Conservation (phyloP, 169 alveolate species). For the Eimeria sp. region DNA sequence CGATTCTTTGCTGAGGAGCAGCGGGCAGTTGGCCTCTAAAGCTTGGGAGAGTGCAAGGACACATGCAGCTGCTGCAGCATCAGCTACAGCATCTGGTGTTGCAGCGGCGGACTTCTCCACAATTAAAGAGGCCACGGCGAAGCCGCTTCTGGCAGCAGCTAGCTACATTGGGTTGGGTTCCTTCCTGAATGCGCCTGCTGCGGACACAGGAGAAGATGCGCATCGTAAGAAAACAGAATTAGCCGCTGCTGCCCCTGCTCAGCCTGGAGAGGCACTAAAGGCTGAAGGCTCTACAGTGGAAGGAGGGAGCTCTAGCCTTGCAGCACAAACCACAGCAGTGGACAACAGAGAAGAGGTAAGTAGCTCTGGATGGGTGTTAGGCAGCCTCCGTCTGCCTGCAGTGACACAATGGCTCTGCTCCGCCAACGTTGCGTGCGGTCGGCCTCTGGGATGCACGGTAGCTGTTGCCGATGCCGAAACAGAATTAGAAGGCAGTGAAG, state of each 20-base stretch:
- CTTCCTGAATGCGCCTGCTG: neutral
- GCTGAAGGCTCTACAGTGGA: neutral
- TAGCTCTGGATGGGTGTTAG: slow-evolving; percentile 7
- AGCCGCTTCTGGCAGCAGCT: slow-evolving; percentile 30
- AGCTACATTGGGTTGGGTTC: slow-evolving; percentile 7
- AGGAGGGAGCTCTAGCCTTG: neutral
- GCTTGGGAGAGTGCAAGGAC: slow-evolving; percentile 33
- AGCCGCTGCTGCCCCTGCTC: neutral
- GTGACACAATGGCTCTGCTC: slow-evolving; percentile 10
- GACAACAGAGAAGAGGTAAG: neutral
- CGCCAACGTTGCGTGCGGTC: neutral
- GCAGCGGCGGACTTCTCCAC: slow-evolving; percentile 39
- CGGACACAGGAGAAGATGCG: neutral
- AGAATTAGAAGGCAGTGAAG: slow-evolving; percentile 39
- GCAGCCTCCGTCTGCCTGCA: slow-evolving; percentile 14
- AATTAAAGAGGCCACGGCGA: slow-evolving; percentile 7
- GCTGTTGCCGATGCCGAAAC: slow-evolving; percentile 17
- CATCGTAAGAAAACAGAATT: neutral
- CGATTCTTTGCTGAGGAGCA: neutral
- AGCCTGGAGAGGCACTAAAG: neutral
- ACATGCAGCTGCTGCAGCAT: slow-evolving; percentile 40
- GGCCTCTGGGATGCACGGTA: slow-evolving; percentile 24
- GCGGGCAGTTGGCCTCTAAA: slow-evolving; percentile 14
- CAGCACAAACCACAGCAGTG: neutral
- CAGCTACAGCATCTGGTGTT: slow-evolving; percentile 38